Conservation (phyloP, 2,329 filamentous ascomycete genomes). For the Tolypocladium paradoxum region DNA sequence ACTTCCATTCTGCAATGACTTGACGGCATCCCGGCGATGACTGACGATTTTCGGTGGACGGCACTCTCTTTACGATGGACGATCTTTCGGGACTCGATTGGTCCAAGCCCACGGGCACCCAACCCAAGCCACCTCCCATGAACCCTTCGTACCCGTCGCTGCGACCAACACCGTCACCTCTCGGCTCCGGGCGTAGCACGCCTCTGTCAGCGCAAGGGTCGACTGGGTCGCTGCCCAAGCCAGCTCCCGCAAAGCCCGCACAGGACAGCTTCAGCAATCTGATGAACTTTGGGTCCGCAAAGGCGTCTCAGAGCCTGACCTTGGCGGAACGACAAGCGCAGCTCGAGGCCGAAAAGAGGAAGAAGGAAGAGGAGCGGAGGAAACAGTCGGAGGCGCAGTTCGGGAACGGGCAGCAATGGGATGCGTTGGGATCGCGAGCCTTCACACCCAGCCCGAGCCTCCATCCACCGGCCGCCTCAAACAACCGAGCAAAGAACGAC, state of each 20-base stretch:
- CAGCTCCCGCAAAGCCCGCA: constrained; percentile 36
- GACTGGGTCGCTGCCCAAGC: constrained; percentile 30
- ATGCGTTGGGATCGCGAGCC: constrained; percentile 51
- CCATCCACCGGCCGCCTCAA: constrained; percentile 9
- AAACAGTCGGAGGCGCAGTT: constrained; percentile 67
- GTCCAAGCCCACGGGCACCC: constrained; percentile 30
- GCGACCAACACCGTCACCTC: constrained; percentile 44
- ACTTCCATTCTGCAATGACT: constrained; percentile 8
- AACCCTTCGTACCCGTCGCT: constrained; percentile 38
- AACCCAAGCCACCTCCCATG: constrained; percentile 27
- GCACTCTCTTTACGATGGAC: constrained; percentile 36
- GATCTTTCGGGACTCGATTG: constrained; percentile 52
- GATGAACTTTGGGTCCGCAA: constrained; percentile 46
- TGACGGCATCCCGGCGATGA: constrained; percentile 13
- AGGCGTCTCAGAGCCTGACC: constrained; percentile 58
- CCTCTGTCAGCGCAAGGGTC: constrained; percentile 41
- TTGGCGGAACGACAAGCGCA: constrained; percentile 68
- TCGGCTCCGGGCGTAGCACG: constrained; percentile 44
- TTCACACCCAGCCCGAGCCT: constrained; percentile 25
- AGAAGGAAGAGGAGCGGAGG: constrained; percentile 63
- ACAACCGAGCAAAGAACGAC: constrained; percentile 5
- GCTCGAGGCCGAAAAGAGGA: constrained; percentile 52
- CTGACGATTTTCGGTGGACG: constrained; percentile 12
- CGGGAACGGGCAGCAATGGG: constrained; percentile 67
- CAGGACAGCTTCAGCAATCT: constrained; percentile 72